phyloP scores from a whole-genome alignment of 257 asterid species.

The Solanum stenotomum region DNA sequence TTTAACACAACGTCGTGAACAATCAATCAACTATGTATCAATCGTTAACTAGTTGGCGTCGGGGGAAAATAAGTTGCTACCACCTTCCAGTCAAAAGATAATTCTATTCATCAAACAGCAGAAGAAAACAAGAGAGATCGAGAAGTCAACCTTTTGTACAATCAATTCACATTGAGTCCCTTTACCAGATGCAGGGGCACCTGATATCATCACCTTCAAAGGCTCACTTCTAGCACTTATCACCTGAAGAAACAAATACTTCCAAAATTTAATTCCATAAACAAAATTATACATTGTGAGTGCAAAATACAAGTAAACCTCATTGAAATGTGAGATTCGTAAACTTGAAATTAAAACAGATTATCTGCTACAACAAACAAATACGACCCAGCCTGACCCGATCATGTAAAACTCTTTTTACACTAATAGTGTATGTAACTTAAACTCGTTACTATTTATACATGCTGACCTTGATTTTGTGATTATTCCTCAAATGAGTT shows the following conservation, averaged over 20 bases:
- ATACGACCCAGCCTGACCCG: background rate
- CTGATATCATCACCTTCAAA: conserved; percentile 88
- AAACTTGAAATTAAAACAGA: background rate
- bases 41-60: background rate
- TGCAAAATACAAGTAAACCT: background rate
- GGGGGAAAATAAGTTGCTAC: background rate
- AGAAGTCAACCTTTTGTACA: conserved; percentile 48
- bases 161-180: conserved; percentile 96
- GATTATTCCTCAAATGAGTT: background rate
- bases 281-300: background rate
- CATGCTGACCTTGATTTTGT: conserved; percentile 10
- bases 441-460: background rate
- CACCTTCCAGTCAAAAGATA: background rate
- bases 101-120: background rate
- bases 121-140: background rate
- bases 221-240: conserved; percentile 52
- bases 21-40: background rate
- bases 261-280: background rate
- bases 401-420: background rate
- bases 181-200: conserved; percentile 97
- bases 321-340: background rate
- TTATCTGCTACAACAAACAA: background rate
- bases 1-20: background rate
- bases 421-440: background rate
- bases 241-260: conserved; percentile 8